phyloP scores from a whole-genome alignment of 1,284 basidiomycete genomes.

The Tranzscheliella williamsii region DNA sequence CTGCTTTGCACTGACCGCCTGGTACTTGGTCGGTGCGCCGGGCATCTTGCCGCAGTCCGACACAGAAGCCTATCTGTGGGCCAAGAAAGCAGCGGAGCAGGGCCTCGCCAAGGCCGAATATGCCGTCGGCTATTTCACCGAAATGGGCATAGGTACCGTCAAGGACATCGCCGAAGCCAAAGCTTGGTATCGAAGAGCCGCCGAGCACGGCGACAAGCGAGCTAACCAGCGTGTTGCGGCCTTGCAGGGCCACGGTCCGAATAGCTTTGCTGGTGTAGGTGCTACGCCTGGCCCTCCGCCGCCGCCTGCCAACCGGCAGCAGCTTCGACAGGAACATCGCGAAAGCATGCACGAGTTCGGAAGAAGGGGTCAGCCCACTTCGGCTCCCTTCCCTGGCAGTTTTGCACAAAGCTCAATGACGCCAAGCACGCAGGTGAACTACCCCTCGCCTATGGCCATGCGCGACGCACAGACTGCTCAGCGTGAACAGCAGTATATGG shows the following conservation, averaged over 20 bases:
- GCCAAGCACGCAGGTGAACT: conserved; percentile 39
- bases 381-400: conserved; percentile 53
- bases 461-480: conserved; percentile 52
- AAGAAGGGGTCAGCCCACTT: conserved; percentile 49
- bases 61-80: conserved; percentile 80
- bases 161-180: conserved; percentile 66
- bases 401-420: conserved; percentile 37
- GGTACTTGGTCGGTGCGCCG: conserved; percentile 97
- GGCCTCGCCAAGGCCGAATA: conserved; percentile 67
- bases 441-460: conserved; percentile 55
- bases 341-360: conserved; percentile 39
- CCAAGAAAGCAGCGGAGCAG: conserved; percentile 60
- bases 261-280: conserved; percentile 9
- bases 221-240: conserved; percentile 76
- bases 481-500: conserved; percentile 48
- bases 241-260: conserved; percentile 37
- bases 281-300: background rate
- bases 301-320: conserved; percentile 22
- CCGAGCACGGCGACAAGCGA: conserved; percentile 92
- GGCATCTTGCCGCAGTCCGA: conserved; percentile 97
- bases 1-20: conserved; percentile 95
- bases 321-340: conserved; percentile 34
- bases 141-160: conserved; percentile 65
- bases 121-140: conserved; percentile 94
- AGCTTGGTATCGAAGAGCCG: conserved; percentile 83